These are phyloP conservation scores for Cyanidioschyzon merolae DNA, from an alignment of 23 red algal species.

Conservation along the genomic window DNA sequence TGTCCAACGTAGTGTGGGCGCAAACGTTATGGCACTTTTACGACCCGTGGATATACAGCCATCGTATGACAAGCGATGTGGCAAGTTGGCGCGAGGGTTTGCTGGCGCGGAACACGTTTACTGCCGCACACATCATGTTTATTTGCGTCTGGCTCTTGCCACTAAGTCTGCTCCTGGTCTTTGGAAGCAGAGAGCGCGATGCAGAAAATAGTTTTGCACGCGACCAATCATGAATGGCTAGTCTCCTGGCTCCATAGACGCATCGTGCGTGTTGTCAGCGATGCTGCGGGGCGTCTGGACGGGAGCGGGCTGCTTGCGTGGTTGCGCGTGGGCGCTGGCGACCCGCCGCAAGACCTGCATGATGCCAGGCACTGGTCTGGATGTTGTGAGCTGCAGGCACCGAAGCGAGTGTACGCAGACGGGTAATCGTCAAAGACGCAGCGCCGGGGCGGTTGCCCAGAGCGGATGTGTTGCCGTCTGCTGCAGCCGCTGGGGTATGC, in stretches of 20 bases:
- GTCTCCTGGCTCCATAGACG: no score
- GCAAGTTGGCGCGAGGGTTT: background rate
- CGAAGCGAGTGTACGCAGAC: background rate
- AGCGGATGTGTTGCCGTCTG: no score
- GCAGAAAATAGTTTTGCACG: background rate
- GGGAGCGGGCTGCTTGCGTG: no score
- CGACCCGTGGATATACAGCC: constrained; percentile 1
- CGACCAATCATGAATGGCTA: no score
- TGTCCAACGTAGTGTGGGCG: constrained; percentile 2
- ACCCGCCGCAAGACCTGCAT: background rate
- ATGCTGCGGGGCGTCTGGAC: no score
- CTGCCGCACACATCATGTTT: background rate
- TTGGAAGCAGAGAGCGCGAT: background rate
- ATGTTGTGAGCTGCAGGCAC: background rate
- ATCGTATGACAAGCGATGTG: background rate
- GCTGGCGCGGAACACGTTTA: background rate
- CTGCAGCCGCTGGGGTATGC: no score
- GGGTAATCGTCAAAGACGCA: no score
- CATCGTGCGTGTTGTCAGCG: no score
- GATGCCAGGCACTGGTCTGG: background rate
- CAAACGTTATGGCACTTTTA: background rate
- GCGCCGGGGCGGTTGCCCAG: no score
- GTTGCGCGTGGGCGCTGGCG: no score
- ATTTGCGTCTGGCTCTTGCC: constrained; percentile 5
- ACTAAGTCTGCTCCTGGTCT: background rate